Conservation (phyloP, 2,329 filamentous ascomycete genomes). For the Cercospora sojina region DNA sequence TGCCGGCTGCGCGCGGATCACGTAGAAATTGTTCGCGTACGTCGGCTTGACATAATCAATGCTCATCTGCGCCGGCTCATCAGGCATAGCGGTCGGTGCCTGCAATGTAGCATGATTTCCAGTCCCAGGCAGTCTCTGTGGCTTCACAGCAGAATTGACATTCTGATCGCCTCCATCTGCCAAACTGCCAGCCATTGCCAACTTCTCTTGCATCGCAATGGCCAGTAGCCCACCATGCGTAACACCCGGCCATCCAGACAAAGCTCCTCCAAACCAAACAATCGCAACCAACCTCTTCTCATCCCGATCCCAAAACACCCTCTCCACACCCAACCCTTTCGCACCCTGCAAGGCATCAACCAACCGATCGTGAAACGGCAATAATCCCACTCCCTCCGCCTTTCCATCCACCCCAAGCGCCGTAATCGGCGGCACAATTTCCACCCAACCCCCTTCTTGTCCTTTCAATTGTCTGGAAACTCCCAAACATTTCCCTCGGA, state of each 20-base stretch:
- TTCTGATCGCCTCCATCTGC: conserved; percentile 33
- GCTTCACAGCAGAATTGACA: conserved; percentile 29
- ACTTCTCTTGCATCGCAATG: conserved; percentile 67
- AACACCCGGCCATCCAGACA: conserved; percentile 69
- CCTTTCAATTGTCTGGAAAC: conserved; percentile 37
- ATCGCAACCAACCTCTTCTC: conserved; percentile 61
- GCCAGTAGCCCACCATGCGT: conserved; percentile 70
- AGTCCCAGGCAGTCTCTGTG: conserved; percentile 35
- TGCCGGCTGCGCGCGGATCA: conserved; percentile 53
- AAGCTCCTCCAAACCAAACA: conserved; percentile 65
- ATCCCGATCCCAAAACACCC: conserved; percentile 61
- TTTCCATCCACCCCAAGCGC: conserved; percentile 3
- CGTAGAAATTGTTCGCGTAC: conserved; percentile 61
- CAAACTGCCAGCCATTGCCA: conserved; percentile 64
- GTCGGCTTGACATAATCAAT: conserved; percentile 64
- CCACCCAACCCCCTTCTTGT: conserved; percentile 36
- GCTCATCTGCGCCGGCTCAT: conserved; percentile 43
- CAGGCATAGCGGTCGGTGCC: conserved; percentile 11
- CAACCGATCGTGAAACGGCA: conserved; percentile 26
- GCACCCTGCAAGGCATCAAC: conserved; percentile 41
- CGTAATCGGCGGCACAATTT: conserved; percentile 28
- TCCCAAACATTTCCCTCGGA: conserved; percentile 46
- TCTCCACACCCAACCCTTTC: conserved; percentile 52
- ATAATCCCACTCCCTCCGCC: conserved; percentile 14
- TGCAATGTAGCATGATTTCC: conserved; percentile 37